phyloP scores from a whole-genome alignment of 192 early-diverging fungal species.

The Backusella sp. region DNA sequence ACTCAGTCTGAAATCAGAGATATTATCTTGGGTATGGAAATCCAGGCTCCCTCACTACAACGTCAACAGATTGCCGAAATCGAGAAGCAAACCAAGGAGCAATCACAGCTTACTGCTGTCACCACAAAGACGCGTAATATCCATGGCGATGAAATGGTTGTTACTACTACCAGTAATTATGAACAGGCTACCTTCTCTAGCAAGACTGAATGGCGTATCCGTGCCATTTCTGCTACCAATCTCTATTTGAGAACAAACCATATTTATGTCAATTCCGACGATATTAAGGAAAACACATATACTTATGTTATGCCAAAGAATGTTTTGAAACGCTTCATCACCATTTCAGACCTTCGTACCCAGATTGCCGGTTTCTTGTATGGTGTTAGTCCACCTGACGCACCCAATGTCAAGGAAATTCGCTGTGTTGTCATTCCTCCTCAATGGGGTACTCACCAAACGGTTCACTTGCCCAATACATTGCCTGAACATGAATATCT shows the following conservation, averaged over 20 bases:
- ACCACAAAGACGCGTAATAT: slow-evolving; percentile 97
- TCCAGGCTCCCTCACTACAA: slow-evolving; percentile 93
- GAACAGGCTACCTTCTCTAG: slow-evolving; percentile 97
- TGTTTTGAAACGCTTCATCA: slow-evolving; percentile 94
- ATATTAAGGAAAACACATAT: slow-evolving; percentile 87
- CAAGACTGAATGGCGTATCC: slow-evolving; percentile 98
- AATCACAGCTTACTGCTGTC: slow-evolving; percentile 91
- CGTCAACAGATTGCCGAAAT: slow-evolving; percentile 98
- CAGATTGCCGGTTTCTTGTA: slow-evolving; percentile 96
- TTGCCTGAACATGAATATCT: slow-evolving; percentile 92
- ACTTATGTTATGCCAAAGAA: slow-evolving; percentile 99
- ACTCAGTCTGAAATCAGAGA: slow-evolving; percentile 97
- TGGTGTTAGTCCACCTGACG: slow-evolving; percentile 86
- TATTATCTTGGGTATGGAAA: slow-evolving; percentile 99
- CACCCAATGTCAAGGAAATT: slow-evolving; percentile 95
- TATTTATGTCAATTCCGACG: slow-evolving; percentile 94
- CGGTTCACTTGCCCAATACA: slow-evolving; percentile 85
- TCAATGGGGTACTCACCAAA: slow-evolving; percentile 96
- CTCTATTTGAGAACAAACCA: slow-evolving; percentile 93
- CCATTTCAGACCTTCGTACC: slow-evolving; percentile 89
- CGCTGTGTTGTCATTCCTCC: slow-evolving; percentile 93
- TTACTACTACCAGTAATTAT: slow-evolving; percentile 96
- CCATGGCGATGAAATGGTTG: slow-evolving; percentile 97
- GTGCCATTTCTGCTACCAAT: slow-evolving; percentile 97
- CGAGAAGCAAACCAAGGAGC: slow-evolving; percentile 93